phyloP scores from a whole-genome alignment of 768 basidiomycete genomes.

The Russula dissimulans region DNA sequence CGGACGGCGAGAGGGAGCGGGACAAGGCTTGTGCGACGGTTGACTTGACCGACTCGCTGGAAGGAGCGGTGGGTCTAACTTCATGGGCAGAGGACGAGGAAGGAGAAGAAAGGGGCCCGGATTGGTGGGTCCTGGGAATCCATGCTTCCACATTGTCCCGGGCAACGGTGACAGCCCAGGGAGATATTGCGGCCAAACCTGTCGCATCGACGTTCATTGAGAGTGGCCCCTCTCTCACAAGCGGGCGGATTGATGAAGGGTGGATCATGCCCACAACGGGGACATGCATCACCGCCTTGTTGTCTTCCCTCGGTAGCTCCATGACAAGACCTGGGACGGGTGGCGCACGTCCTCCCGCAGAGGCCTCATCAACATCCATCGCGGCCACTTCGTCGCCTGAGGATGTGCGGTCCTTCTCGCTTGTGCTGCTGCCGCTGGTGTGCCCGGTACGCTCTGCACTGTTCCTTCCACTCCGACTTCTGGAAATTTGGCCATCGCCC shows the following conservation, averaged over 20 bases:
- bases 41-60: not conserved
- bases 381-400: conserved; percentile 20
- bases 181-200: not conserved
- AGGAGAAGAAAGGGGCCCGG: conserved; percentile 9
- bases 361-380: conserved; percentile 26
- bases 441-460: conserved; percentile 6
- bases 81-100: conserved; percentile 10
- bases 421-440: conserved; percentile 18
- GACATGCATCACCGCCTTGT: conserved; percentile 10
- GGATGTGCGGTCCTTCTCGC: conserved; percentile 17
- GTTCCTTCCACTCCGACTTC: conserved; percentile 17
- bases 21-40: conserved; percentile 4
- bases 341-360: conserved; percentile 13
- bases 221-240: not conserved
- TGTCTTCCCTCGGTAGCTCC: conserved; percentile 6
- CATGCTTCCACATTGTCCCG: conserved; percentile 8
- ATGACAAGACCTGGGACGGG: conserved; percentile 10
- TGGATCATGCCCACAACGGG: conserved; percentile 14
- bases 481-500: conserved; percentile 13
- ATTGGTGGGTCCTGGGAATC: conserved; percentile 6
- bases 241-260: not conserved
- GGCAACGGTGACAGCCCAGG: not conserved
- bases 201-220: conserved; percentile 3
- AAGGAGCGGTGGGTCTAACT: not conserved
- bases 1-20: conserved; percentile 16